Percentiles rank a stretch among this genome's conserved stretches.
These are phyloP conservation scores for Helotiales sp. DNA, from an alignment of 2,329 filamentous ascomycete genomes.

Conservation along the genomic window DNA sequence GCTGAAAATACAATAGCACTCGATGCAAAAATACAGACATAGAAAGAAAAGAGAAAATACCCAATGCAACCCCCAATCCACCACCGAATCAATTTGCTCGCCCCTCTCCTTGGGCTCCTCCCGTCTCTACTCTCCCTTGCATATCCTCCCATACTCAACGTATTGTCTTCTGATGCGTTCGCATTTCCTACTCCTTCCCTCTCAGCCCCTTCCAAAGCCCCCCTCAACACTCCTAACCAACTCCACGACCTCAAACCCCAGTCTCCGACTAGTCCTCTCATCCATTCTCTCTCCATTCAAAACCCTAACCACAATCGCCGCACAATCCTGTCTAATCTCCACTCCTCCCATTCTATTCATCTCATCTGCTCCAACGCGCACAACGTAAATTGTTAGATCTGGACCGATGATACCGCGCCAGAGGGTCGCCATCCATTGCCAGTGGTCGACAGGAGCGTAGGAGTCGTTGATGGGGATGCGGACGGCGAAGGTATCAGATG, in stretches of 20 bases:
- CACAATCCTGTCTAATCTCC: slow-evolving; percentile 54
- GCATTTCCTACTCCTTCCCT: not conserved
- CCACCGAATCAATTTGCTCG: not conserved
- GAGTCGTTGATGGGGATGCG: slow-evolving; percentile 72
- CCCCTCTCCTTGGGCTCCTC: not conserved
- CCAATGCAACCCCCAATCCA: not conserved
- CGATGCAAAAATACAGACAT: not conserved
- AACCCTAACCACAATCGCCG: slow-evolving; percentile 56
- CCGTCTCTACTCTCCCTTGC: too few relatives aligned
- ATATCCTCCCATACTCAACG: too few relatives aligned
- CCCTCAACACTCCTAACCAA: slow-evolving; percentile 53
- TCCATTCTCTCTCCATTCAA: slow-evolving; percentile 48
- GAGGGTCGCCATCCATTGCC: slow-evolving; percentile 94
- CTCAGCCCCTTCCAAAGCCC: slow-evolving; percentile 12
- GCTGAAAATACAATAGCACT: not conserved
- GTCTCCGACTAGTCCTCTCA: slow-evolving; percentile 69
- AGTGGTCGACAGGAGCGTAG: slow-evolving; percentile 85
- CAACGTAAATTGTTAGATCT: slow-evolving; percentile 74
- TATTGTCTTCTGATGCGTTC: too few relatives aligned
- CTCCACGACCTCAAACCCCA: slow-evolving; percentile 87
- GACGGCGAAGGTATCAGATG: slow-evolving; percentile 74
- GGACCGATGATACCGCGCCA: slow-evolving; percentile 86
- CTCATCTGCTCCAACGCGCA: slow-evolving; percentile 36
- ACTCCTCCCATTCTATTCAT: slow-evolving; percentile 48
- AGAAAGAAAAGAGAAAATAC: not conserved